Conservation (phyloP, 2,329 filamentous ascomycete species). For the Graphilbum fragrans region DNA sequence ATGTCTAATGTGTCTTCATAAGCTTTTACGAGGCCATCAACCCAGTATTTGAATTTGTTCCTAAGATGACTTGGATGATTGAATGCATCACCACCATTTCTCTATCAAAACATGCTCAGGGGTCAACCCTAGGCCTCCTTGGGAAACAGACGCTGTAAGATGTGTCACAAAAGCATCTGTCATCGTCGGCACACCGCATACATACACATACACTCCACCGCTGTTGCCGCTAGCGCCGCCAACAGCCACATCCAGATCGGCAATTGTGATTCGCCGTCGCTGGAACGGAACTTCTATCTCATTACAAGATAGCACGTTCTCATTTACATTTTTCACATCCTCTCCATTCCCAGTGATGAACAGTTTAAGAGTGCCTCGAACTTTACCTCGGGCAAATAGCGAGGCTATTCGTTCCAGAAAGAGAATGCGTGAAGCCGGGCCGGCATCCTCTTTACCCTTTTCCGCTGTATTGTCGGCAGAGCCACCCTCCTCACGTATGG, state of each 20-base stretch:
- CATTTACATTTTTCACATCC: background rate
- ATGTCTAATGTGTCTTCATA: background rate
- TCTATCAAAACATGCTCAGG: conserved; percentile 20
- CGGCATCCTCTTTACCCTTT: background rate
- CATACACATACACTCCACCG: conserved; percentile 33
- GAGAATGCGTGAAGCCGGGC: conserved; percentile 22
- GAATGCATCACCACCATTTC: conserved; percentile 29
- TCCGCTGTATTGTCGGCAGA: background rate
- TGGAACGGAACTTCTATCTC: conserved; percentile 17
- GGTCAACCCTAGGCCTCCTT: conserved; percentile 14
- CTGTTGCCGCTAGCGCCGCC: conserved; percentile 3
- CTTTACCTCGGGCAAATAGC: conserved; percentile 23
- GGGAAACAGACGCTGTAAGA: conserved; percentile 18
- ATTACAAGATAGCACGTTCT: conserved; percentile 9
- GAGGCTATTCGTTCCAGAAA: conserved; percentile 36
- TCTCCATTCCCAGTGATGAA: conserved; percentile 27
- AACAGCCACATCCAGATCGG: conserved; percentile 30
- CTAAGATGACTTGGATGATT: no score
- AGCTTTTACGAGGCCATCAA: no score
- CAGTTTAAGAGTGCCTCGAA: conserved; percentile 29
- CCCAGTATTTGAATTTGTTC: no score
- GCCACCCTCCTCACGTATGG: conserved; percentile 24
- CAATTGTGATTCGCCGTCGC: conserved; percentile 27
- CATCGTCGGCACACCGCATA: conserved; percentile 58
- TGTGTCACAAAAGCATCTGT: conserved; percentile 51